Evolutionary conservation across 2,329 filamentous ascomycete genomes (phyloP).

Genomic region (Monosporascus sp.): DNA sequence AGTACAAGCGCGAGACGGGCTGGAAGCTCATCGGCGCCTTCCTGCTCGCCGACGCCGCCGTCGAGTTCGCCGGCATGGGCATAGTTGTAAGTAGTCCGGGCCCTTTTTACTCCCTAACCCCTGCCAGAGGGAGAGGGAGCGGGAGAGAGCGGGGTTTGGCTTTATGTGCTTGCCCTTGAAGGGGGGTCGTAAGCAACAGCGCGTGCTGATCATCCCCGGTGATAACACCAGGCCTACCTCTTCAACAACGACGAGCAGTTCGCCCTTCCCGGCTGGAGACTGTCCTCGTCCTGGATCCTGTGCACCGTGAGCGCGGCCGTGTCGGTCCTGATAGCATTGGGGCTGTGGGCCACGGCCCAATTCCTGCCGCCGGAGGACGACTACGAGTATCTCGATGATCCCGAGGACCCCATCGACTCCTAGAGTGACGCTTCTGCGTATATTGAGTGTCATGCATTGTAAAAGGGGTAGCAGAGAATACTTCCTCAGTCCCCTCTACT

Average conservation of each 20-base stretch:
- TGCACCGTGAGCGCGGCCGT: slow-evolving; percentile 52
- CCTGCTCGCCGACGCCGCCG: slow-evolving; percentile 58
- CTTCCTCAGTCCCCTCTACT: too few species aligned
- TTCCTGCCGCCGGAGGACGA: slow-evolving; percentile 75
- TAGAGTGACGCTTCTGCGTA: slow-evolving; percentile 10
- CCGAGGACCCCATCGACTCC: slow-evolving; percentile 48
- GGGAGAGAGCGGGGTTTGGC: too few species aligned
- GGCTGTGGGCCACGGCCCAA: slow-evolving; percentile 62
- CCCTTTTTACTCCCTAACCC: not conserved
- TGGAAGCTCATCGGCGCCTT: slow-evolving; percentile 72
- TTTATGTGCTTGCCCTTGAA: too few species aligned
- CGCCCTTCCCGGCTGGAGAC: slow-evolving; percentile 69
- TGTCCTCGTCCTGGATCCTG: slow-evolving; percentile 76
- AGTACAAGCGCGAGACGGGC: slow-evolving; percentile 71
- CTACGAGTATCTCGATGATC: slow-evolving; percentile 61
- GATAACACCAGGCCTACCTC: slow-evolving; percentile 61
- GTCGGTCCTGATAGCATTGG: slow-evolving; percentile 47
- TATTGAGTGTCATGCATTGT: too few species aligned
- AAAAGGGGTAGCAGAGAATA: too few species aligned
- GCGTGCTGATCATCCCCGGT: too few species aligned
- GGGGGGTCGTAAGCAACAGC: too few species aligned
- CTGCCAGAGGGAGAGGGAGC: too few species aligned
- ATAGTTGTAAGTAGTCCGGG: slow-evolving; percentile 63
- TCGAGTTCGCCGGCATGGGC: slow-evolving; percentile 72
- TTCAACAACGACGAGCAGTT: slow-evolving; percentile 82